Evolutionary conservation across 106 monocot genomes (phyloP), one percentile per base, ranked within the genome.

Genomic region (Dendrobium huoshanense): DNA sequence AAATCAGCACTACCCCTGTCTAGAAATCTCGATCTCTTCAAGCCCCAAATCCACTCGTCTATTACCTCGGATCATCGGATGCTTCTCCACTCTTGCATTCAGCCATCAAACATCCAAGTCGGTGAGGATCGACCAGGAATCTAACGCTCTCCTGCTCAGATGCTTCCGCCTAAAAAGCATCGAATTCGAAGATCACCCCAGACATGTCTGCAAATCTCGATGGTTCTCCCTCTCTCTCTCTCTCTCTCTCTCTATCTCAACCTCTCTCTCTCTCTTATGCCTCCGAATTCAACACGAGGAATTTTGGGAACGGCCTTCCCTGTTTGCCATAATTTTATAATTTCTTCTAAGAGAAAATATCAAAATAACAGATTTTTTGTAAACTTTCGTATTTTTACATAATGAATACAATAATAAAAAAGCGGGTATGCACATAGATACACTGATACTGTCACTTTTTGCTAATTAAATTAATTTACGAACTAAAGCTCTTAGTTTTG

Each of bases 211-310:
- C 72, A 72, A 72, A 33, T 37, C 72, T 72, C 72, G 13, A 18
- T 74, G 18, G 41, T 42, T 74, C 42, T 2, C 6, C 20, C 74
- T 8, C 74, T 72, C 74, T 42, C 74, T 74, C 74, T 42, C 73
- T 76, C 48, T 41, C 49, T 49, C 24, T 2, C 73, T 7, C 43
- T 44, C 74, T 74, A 44, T 74, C 43, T 74, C 42, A 44, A 44
- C 44, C 42, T 74, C 74, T 44, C 74, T 74, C 74, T 75, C 49
- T 51, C 49, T 29, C 76, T 49, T 27, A 10, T 27, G 22, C 49
- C 76, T 27, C 20, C 25, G n/a, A 76, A 49, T 76, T 76, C 76
- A 76, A 76, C 76, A 76, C 76, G 76, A 76, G 16, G 76, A 76
- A 76, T 48, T 22, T 74, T 4, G 49, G 27, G 74, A 19, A 74